Evolutionary conservation across 2,329 filamentous ascomycete species (phyloP).

Genomic region (Metarhizium robertsii): DNA sequence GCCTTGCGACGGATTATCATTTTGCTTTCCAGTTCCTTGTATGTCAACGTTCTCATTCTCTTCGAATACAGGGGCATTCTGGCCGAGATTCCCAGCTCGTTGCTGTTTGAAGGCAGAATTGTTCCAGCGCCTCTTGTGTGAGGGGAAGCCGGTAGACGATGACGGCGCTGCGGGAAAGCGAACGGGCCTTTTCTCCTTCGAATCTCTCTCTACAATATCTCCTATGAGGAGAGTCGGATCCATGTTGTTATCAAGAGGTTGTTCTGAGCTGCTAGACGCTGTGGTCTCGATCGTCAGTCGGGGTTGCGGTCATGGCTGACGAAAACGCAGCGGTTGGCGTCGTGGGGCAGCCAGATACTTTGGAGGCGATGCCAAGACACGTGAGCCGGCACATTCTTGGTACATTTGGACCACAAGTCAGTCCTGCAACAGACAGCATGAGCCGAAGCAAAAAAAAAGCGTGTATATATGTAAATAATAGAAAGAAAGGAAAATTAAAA

Average conservation of each 20-base stretch:
- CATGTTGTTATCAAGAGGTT: constrained; percentile 15
- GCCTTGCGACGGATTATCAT: constrained; percentile 5
- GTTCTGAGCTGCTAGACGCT: neutral
- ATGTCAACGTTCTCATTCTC: neutral
- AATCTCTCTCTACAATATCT: constrained; percentile 71
- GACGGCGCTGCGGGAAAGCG: constrained; percentile 38
- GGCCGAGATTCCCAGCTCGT: constrained; percentile 16
- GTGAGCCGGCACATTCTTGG: constrained; percentile 1
- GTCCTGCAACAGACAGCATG: neutral
- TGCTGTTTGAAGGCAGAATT: constrained; percentile 71
- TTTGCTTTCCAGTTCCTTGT: neutral
- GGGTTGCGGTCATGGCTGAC: neutral
- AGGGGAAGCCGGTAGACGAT: constrained; percentile 68
- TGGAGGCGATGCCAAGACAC: neutral
- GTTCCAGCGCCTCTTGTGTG: constrained; percentile 67
- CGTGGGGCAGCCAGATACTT: neutral
- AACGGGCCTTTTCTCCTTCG: constrained; percentile 50
- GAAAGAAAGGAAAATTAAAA: no score
- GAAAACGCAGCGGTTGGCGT: neutral
- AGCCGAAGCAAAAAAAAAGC: no score
- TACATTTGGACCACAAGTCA: neutral
- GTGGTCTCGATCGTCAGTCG: neutral
- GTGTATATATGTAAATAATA: no score
- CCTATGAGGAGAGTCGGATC: constrained; percentile 50
- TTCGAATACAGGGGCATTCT: constrained; percentile 5